Evolutionary conservation across 179 eudicot genomes (phyloP), one percentile per base, ranked within the genome.

Genomic region (Nepenthes alata): DNA sequence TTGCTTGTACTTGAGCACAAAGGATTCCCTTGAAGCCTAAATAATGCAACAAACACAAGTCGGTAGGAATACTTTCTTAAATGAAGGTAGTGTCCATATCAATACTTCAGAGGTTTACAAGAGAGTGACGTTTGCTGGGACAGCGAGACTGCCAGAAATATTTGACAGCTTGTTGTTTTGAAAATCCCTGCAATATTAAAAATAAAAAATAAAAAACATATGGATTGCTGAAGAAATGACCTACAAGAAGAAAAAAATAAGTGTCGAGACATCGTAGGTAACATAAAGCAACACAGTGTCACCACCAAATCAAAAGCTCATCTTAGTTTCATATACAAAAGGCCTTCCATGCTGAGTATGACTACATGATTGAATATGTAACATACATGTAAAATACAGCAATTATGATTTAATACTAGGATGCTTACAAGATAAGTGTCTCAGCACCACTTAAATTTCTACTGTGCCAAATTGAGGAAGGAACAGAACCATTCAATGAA

Each of bases 11-110:
- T 71, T 55, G 67, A 73, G 80, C 95, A 86, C 70, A 77, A n/a
- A 12, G 95, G 95, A 74, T 86, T 86, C 53, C 89, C 95, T 36
- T 69, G 69, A 68, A 84, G 84, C 81, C 95, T 86, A 76, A 11
- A 72, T 50, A 45, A 56, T 64, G 49, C 54, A 57, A 67, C 15
- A 38, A 47, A 16, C 3, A 62, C 58, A 52, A 49, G 39, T 57
- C 9, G 53, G 69, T 25, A 50, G 35, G 51, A 55, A 69, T 4
- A 41, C 45, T 41, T 41, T 41, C 45, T 41, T 41, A 41, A 1
- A 41, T 1, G 45, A 4, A 4, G 5, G 45, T 41, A 41, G 45
- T 41, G 45, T 4, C 5, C 6, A 41, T 41, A 25, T 25, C 25
- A 25, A 41, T 41, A 41, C 6, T 41, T 7, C 45, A 41, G 45